A percentile compares a stretch with the other conserved stretches of the same genome.
Conservation (phyloP, 441 rosid species). For the Adansonia madagascariensis region DNA sequence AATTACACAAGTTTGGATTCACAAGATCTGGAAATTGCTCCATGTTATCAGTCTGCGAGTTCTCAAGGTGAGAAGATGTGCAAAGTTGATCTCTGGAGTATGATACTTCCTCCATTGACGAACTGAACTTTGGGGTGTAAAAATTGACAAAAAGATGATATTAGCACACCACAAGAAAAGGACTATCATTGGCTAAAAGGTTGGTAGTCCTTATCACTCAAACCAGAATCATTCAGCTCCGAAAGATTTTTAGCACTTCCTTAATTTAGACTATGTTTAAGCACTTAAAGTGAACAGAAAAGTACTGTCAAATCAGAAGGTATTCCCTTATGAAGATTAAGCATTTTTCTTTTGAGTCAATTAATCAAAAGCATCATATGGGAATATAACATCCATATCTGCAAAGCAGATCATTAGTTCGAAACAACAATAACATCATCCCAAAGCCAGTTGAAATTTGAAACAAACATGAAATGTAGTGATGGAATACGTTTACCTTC, state of each 20-base stretch:
- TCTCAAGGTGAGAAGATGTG: constrained; percentile 33
- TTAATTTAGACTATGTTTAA: too few relatives aligned
- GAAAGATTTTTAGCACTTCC: too few relatives aligned
- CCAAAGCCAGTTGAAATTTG: neutral
- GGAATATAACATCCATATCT: neutral
- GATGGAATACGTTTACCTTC: constrained; percentile 40
- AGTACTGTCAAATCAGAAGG: neutral
- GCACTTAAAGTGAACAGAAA: neutral
- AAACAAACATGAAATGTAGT: neutral
- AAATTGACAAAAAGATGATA: neutral
- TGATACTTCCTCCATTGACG: constrained; percentile 48
- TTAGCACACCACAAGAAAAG: neutral
- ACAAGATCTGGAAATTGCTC: constrained; percentile 39
- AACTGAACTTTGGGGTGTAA: constrained; percentile 40
- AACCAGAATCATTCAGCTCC: too few relatives aligned
- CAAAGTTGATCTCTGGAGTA: constrained; percentile 37
- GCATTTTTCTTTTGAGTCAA: neutral
- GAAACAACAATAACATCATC: neutral
- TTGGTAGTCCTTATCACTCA: too few relatives aligned
- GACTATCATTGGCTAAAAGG: too few relatives aligned
- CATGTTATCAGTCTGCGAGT: constrained; percentile 27
- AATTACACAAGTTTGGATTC: constrained; percentile 41
- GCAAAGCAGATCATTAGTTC: neutral
- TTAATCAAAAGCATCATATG: constrained; percentile 6
- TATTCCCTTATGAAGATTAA: neutral